Conservation (phyloP, 73 alveolate species). For the Stentor coeruleus region DNA sequence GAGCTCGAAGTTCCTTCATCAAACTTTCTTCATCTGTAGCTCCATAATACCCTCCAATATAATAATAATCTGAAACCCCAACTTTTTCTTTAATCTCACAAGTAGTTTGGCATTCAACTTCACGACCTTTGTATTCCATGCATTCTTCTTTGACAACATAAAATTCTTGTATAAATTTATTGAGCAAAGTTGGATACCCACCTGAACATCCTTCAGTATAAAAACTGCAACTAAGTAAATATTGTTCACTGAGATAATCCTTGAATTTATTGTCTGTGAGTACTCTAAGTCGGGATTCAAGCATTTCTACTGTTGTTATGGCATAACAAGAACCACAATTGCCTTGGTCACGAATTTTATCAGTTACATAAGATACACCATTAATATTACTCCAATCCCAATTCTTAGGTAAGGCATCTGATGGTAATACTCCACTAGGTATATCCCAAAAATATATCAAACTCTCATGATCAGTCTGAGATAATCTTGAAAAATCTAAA, state of each 20-base stretch:
- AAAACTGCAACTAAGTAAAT: slow-evolving; percentile 42
- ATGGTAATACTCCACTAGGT: slow-evolving; percentile 29
- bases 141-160: slow-evolving; percentile 49
- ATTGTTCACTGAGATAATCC: slow-evolving; percentile 22
- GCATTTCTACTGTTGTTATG: slow-evolving; percentile 27
- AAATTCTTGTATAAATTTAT: slow-evolving; percentile 61
- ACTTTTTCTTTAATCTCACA: slow-evolving; percentile 16
- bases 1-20: slow-evolving; percentile 74
- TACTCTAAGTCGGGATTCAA: slow-evolving; percentile 56
- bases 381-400: slow-evolving; percentile 69
- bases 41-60: slow-evolving; percentile 74
- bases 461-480: not conserved
- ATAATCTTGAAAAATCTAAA: not conserved
- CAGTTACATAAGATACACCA: slow-evolving; percentile 42
- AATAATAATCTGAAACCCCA: slow-evolving; percentile 29
- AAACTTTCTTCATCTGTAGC: slow-evolving; percentile 53
- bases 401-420: slow-evolving; percentile 34
- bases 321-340: slow-evolving; percentile 75
- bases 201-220: slow-evolving; percentile 88
- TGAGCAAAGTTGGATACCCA: slow-evolving; percentile 74
- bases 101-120: slow-evolving; percentile 23
- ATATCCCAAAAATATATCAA: not conserved
- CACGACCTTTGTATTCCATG: slow-evolving; percentile 33
- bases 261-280: slow-evolving; percentile 12
- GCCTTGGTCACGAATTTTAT: slow-evolving; percentile 42